phyloP scores from a whole-genome alignment of 805 yeast genomes.

The Pichia scutulata region DNA sequence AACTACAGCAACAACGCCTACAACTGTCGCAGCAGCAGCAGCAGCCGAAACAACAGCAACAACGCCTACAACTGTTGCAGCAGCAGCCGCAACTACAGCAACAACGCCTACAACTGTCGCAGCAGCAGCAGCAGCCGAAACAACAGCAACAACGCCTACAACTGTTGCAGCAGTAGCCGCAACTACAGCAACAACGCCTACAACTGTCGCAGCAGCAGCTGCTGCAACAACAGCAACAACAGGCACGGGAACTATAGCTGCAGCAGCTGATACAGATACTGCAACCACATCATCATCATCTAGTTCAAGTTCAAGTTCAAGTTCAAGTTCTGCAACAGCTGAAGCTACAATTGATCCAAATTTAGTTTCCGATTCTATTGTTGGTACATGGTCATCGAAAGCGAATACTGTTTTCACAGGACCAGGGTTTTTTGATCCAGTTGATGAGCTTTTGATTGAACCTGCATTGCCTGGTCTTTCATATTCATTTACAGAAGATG shows the following conservation, averaged over 20 bases:
- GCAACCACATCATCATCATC: background rate
- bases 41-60: background rate
- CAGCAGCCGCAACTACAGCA: conserved; percentile 12
- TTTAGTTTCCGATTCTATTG: conserved; percentile 28
- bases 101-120: conserved; percentile 6
- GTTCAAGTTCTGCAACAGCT: conserved; percentile 3
- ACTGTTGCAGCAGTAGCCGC: background rate
- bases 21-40: background rate
- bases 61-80: background rate
- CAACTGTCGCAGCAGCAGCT: conserved; percentile 11
- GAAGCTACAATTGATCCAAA: conserved; percentile 6
- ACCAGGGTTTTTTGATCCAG: conserved; percentile 92
- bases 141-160: background rate
- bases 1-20: conserved; percentile 10
- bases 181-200: conserved; percentile 13
- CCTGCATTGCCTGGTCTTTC: conserved; percentile 95
- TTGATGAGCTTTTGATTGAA: conserved; percentile 87
- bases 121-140: background rate
- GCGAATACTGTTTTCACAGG: conserved; percentile 95
- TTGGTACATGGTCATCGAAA: conserved; percentile 94
- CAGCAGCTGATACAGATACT: conserved; percentile 11
- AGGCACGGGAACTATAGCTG: conserved; percentile 19
- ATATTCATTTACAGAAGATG: conserved; percentile 88
- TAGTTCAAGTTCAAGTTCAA: background rate
- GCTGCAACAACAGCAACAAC: conserved; percentile 9